These are phyloP conservation scores for Candida tallmaniae DNA, from an alignment of 805 yeast genomes.

Conservation along the genomic window DNA sequence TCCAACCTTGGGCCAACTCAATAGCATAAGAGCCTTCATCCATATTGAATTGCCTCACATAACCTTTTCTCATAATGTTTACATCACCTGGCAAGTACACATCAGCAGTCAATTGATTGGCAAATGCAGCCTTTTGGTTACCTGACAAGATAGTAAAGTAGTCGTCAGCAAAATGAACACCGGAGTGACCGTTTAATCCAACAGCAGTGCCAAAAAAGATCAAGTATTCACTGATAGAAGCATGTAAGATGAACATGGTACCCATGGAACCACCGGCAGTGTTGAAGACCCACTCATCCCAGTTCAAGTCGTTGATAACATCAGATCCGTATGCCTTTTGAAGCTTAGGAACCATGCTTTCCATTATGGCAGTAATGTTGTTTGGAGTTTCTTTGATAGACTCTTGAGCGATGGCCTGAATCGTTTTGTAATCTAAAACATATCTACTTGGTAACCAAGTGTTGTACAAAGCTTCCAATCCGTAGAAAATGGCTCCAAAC, in stretches of 20 bases:
- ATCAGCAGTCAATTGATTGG: constrained; percentile 60
- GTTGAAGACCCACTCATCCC: constrained; percentile 91
- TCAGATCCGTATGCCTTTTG: constrained; percentile 63
- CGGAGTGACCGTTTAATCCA: constrained; percentile 96
- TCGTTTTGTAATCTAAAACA: constrained; percentile 61
- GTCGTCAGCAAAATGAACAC: constrained; percentile 96
- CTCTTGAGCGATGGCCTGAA: constrained; percentile 55
- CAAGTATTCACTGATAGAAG: constrained; percentile 88
- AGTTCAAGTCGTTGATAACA: constrained; percentile 63
- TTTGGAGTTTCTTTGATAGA: constrained; percentile 54
- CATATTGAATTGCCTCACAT: constrained; percentile 82
- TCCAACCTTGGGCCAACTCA: constrained; percentile 98
- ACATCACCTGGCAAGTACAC: constrained; percentile 83
- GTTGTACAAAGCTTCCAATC: constrained; percentile 26
- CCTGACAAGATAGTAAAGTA: constrained; percentile 89
- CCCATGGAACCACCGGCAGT: constrained; percentile 99
- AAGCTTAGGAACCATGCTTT: constrained; percentile 55
- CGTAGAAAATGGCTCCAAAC: constrained; percentile 18
- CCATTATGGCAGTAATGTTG: constrained; percentile 59
- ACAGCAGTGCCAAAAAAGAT: constrained; percentile 90
- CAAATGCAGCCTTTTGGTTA: constrained; percentile 66
- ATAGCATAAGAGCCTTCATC: constrained; percentile 78
- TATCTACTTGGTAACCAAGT: constrained; percentile 69
- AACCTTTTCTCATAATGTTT: constrained; percentile 73
- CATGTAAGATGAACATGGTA: constrained; percentile 90